Evolutionary conservation across 805 yeast genomes (phyloP).

Genomic region (Spathaspora arborariae): DNA sequence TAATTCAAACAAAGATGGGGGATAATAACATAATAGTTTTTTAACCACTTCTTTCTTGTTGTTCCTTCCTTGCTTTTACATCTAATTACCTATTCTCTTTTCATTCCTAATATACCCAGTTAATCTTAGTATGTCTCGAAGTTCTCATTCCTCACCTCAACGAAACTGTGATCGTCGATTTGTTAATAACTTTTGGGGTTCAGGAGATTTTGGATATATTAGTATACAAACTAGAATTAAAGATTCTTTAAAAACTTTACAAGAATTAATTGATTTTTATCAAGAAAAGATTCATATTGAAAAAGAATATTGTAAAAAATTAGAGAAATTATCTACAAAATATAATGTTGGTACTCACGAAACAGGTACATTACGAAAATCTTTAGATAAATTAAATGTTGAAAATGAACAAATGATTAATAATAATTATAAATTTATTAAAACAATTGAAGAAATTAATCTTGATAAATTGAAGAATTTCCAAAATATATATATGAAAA

Average conservation of each 20-base stretch:
- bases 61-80: no score
- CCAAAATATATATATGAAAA: slow-evolving; percentile 46
- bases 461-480: slow-evolving; percentile 51
- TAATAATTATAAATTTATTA: slow-evolving; percentile 53
- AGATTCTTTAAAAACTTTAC: slow-evolving; percentile 52
- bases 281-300: slow-evolving; percentile 55
- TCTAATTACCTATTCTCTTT: neutral
- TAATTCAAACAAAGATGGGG: neutral
- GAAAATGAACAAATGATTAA: slow-evolving; percentile 60
- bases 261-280: slow-evolving; percentile 33
- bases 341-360: slow-evolving; percentile 50
- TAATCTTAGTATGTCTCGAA: neutral
- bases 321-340: slow-evolving; percentile 49
- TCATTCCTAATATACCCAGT: no score
- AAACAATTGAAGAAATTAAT: slow-evolving; percentile 45
- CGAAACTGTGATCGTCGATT: slow-evolving; percentile 2
- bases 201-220: slow-evolving; percentile 56
- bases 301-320: slow-evolving; percentile 61
- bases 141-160: neutral
- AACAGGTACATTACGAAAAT: slow-evolving; percentile 53
- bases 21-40: neutral
- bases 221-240: slow-evolving; percentile 54
- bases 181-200: slow-evolving; percentile 55
- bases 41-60: neutral
- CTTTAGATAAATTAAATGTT: slow-evolving; percentile 53